Conservation (phyloP, 495 filamentous ascomycete genomes). For the Trichoderma parareesei region DNA sequence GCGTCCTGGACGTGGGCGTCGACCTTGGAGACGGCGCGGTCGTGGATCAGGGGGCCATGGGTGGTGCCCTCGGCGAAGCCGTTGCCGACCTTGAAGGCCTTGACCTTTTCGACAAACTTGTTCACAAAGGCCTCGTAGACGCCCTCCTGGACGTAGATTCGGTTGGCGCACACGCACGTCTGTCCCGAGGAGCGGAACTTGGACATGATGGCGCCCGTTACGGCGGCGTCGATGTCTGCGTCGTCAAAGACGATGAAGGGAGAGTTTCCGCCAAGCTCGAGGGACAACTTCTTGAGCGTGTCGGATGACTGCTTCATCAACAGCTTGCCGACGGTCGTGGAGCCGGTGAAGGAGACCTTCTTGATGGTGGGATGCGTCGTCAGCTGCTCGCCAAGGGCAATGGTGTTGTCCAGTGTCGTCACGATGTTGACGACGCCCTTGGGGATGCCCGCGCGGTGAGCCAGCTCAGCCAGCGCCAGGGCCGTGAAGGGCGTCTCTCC, state of each 20-base stretch:
- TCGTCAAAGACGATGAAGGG: slow-evolving; percentile 94
- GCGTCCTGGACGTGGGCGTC: slow-evolving; percentile 73
- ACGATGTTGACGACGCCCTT: slow-evolving; percentile 79
- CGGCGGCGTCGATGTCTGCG: slow-evolving; percentile 70
- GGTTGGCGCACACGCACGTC: slow-evolving; percentile 86
- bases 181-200: slow-evolving; percentile 88
- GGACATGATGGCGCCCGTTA: slow-evolving; percentile 62
- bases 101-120: slow-evolving; percentile 66
- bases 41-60: slow-evolving; percentile 79
- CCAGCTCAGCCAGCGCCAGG: slow-evolving; percentile 74
- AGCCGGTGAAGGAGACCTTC: slow-evolving; percentile 88
- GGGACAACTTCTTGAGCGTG: slow-evolving; percentile 78
- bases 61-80: slow-evolving; percentile 65
- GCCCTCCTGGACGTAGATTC: slow-evolving; percentile 72
- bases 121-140: slow-evolving; percentile 69
- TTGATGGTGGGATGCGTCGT: slow-evolving; percentile 63
- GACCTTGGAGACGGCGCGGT: slow-evolving; percentile 65
- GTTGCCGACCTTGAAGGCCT: slow-evolving; percentile 65
- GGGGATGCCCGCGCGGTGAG: slow-evolving; percentile 74
- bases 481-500: slow-evolving; percentile 81
- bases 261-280: slow-evolving; percentile 86
- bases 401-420: slow-evolving; percentile 62
- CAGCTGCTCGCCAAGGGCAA: slow-evolving; percentile 62
- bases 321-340: slow-evolving; percentile 76
- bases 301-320: slow-evolving; percentile 75